These are phyloP conservation scores for Tuctoria greenei DNA, from an alignment of 176 grass and related monocot genomes.

Conservation along the genomic window DNA sequence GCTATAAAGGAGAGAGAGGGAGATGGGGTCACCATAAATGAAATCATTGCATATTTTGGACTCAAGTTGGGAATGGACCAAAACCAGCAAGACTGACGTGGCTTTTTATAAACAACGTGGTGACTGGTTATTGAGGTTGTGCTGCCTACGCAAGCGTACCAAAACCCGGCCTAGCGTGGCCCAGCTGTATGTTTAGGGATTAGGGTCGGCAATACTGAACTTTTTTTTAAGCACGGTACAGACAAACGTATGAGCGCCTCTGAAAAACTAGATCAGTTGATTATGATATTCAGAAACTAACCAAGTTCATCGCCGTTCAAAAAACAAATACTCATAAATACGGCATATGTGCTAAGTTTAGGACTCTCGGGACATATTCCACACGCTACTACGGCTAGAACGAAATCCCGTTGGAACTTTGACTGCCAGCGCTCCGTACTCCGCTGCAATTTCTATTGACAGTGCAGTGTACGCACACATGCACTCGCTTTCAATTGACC, in stretches of 20 bases:
- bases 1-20: slow-evolving; percentile 5
- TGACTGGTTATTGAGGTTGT: not conserved
- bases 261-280: no score
- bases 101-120: slow-evolving; percentile 2
- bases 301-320: no score
- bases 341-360: no score
- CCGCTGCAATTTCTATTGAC: not conserved
- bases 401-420: not conserved
- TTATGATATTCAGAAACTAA: no score
- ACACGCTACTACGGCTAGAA: not conserved
- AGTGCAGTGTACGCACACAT: not conserved
- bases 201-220: slow-evolving; percentile 17
- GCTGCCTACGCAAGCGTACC: not conserved
- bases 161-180: not conserved
- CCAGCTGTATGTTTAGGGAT: slow-evolving; percentile 11
- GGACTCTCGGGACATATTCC: not conserved
- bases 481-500: not conserved
- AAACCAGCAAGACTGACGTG: slow-evolving; percentile 29
- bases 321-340: no score
- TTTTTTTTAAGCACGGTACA: no score
- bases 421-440: not conserved
- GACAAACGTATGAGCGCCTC: no score
- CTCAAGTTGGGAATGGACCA: not conserved
- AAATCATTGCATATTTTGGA: slow-evolving; percentile 32
- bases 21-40: slow-evolving; percentile 27